Base-by-base conservation (phyloP, 1,139 yeast genomes). In the Saccharomycopsis crataegensis region DNA sequence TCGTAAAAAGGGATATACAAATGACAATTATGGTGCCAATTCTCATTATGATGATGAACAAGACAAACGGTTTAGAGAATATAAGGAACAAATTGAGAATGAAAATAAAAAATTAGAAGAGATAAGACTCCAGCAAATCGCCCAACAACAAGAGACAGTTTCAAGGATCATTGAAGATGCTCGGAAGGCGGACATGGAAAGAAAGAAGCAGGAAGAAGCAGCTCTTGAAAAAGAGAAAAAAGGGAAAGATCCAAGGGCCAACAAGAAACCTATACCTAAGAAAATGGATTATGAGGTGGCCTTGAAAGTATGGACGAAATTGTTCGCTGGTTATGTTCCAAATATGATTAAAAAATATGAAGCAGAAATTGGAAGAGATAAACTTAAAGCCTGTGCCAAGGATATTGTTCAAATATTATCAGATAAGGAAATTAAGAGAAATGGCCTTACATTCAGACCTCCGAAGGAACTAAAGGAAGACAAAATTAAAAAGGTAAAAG, bases 241-340 rank as follows among this genome's bases (percentile, higher is more conserved):
- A 36, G 40, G 40, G n/a, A 36, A n/a, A 40, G 43, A 59, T 48
- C 62, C 46, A 56, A 54, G 38, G 59, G 57, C 43, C 58, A 55
- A 51, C 60, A 59, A 42, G 64, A 59, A 55, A 62, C 28, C 28
- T 22, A 32, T 52, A 61, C 51, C 59, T 60, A 51, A 66, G 59
- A 57, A 56, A 60, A 46, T 65, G 62, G 16, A 14, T n/a, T 16
- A 16, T 17, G 49, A 36, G 28, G 22, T 28, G 17, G 28, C 54
- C 61, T 60, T 46, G 49, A 60, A 41, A 51, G 55, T 72, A 61
- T 86, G 91, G 90, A 75, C 76, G 22, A 73, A 70, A 49, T 67
- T 77, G 37, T 80, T 93, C 66, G 98, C 97, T 2, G 70, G 76
- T 32, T 75, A 80, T 62, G 86, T 93, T 17, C 97, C 98, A 3